Evolutionary conservation across 2,329 filamentous ascomycete species (phyloP).

Genomic region (Sclerotinia glacialis): DNA sequence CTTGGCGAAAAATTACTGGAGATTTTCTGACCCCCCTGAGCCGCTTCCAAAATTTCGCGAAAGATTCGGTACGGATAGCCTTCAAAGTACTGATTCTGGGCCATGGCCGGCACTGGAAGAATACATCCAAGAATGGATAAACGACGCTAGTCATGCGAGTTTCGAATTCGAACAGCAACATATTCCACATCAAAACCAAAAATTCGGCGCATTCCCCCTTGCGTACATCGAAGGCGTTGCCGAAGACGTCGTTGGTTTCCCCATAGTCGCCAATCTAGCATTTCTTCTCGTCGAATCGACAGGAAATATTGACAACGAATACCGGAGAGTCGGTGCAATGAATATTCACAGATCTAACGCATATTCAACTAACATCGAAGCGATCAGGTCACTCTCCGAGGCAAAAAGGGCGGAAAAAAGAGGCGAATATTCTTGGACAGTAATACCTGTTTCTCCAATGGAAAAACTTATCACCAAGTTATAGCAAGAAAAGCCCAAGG

Average conservation of each 20-base stretch:
- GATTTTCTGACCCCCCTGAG: conserved; percentile 9
- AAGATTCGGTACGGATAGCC: not conserved
- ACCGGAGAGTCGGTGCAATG: conserved; percentile 24
- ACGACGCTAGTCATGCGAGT: conserved; percentile 5
- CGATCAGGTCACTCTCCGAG: conserved; percentile 4
- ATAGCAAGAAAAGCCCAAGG: conserved; percentile 8
- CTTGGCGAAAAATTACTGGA: conserved; percentile 16
- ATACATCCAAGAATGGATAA: conserved; percentile 19
- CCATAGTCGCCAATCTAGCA: conserved; percentile 9
- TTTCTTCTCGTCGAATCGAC: conserved; percentile 26
- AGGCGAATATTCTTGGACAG: conserved; percentile 13
- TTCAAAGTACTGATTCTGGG: not conserved
- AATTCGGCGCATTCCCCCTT: conserved; percentile 23
- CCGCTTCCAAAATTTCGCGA: conserved; percentile 1
- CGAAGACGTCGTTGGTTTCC: not conserved
- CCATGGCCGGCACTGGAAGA: conserved; percentile 19
- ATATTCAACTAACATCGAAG: not conserved
- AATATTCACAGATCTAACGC: not conserved
- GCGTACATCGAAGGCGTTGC: conserved; percentile 21
- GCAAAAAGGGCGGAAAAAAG: conserved; percentile 4
- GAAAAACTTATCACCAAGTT: not conserved
- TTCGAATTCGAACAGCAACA: conserved; percentile 28
- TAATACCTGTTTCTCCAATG: not conserved
- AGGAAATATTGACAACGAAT: conserved; percentile 18
- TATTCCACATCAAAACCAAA: conserved; percentile 23